These are phyloP conservation scores for Tylopilus subfusipes DNA, from an alignment of 768 basidiomycete species.

Conservation along the genomic window DNA sequence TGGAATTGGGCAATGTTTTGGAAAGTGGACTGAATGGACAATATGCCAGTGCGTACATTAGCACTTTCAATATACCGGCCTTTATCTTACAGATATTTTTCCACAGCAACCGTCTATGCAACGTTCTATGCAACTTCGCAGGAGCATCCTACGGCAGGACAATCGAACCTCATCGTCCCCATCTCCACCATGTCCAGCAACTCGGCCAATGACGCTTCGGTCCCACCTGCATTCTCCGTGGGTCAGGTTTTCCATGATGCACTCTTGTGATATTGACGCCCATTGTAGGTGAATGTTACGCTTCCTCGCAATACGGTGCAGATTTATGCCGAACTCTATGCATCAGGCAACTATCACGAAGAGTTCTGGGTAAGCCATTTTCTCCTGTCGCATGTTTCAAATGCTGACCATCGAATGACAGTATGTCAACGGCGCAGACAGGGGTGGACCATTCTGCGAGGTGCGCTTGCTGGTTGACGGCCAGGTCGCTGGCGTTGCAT, in stretches of 20 bases:
- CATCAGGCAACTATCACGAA: constrained; percentile 61
- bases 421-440: constrained; percentile 67
- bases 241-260: not conserved
- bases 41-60: constrained; percentile 54
- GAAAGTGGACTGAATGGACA: constrained; percentile 56
- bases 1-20: constrained; percentile 71
- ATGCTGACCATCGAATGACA: constrained; percentile 23
- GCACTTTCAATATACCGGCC: not conserved
- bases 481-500: constrained; percentile 50
- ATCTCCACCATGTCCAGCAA: constrained; percentile 61
- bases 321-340: constrained; percentile 67
- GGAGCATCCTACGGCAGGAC: constrained; percentile 52
- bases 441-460: constrained; percentile 59
- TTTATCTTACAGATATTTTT: not conserved
- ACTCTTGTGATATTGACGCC: not conserved
- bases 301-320: constrained; percentile 66
- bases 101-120: constrained; percentile 59
- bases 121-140: constrained; percentile 67
- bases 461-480: constrained; percentile 59
- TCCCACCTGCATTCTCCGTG: constrained; percentile 73
- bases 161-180: constrained; percentile 65
- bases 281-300: constrained; percentile 56
- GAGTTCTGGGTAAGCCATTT: constrained; percentile 73
- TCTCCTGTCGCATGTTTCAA: not conserved
- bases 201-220: constrained; percentile 69